Base-by-base conservation (phyloP, 768 basidiomycete species). In the Amanita jacksonii region DNA sequence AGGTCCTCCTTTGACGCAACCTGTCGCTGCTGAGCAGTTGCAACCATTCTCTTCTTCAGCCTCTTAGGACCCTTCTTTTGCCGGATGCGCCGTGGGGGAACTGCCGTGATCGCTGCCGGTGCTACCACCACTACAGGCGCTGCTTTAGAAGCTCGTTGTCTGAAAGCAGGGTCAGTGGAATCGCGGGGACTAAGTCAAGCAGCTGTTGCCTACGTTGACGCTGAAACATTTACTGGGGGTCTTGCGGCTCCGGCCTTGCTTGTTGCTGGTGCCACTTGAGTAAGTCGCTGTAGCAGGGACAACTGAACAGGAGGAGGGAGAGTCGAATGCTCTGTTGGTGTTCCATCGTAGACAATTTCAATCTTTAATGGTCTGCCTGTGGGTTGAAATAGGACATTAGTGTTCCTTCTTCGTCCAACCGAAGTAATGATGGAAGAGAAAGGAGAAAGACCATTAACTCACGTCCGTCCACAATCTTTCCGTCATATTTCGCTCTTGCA, bases 61-160 rank as follows among this genome's bases (percentile, higher is more conserved):
- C 85, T 74, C 53, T 75, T 79, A 0, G 85, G 81, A 0, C 85
- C 85, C 53, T 86, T 88, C 65, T 81, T 85, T 31, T 65, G 61
- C 22, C 77, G 74, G 13, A 66, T 54, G 25, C 68, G 63, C 36
- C 62, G 61, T 15, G 68, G 64, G 2, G 65, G 65, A 36, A 60
- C 40, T 5, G n/a, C n/a, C n/a, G n/a, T n/a, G n/a, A n/a, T n/a
- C n/a, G n/a, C n/a, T n/a, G n/a, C n/a, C n/a, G 62, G 47, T 38
- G 55, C 54, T 5, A 48, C 50, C 22, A 51, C 45, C 15, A 39
- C 27, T 27, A 45, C 43, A 1, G 35, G 43, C 38, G 34, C 32
- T 20, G 38, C 20, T 23, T 23, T 31, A 13, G n/a, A 2, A 8
- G 23, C 24, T 1, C 6, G 37, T 42, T 43, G 48, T 23, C 42